Conservation (phyloP, 164 flowering plant species). For the Aristolochia fimbriata region DNA sequence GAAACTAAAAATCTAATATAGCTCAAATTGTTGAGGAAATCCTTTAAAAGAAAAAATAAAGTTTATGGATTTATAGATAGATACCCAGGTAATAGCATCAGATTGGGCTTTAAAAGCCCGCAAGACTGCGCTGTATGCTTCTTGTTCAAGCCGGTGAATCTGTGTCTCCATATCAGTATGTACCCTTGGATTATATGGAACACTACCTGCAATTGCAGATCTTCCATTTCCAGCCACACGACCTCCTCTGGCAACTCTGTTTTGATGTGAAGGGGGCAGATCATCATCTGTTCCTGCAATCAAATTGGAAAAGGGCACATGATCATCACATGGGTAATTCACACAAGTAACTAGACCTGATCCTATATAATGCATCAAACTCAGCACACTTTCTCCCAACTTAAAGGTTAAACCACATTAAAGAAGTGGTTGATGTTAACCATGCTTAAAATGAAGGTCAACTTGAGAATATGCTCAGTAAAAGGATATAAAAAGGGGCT, state of each 20-base stretch:
- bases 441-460: too few species aligned
- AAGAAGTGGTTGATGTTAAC: too few species aligned
- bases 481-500: too few species aligned
- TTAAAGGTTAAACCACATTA: too few species aligned
- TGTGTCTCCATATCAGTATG: constrained; percentile 64
- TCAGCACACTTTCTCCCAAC: too few species aligned
- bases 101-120: constrained; percentile 97
- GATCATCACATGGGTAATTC: background rate
- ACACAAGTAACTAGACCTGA: background rate
- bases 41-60: background rate
- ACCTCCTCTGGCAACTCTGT: constrained; percentile 53
- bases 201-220: constrained; percentile 38
- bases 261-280: constrained; percentile 78
- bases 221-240: constrained; percentile 69
- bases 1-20: too few species aligned
- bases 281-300: constrained; percentile 67
- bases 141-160: constrained; percentile 81
- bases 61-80: constrained; percentile 1
- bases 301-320: constrained; percentile 3
- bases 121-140: constrained; percentile 75
- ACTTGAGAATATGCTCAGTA: too few species aligned
- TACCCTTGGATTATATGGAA: constrained; percentile 30
- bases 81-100: constrained; percentile 95
- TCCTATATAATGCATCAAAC: background rate
- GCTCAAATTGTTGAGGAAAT: too few species aligned